Percentiles rank a stretch among this genome's conserved stretches.
Conservation (phyloP, 2,329 filamentous ascomycete genomes). For the Amylocarpus encephaloides region DNA sequence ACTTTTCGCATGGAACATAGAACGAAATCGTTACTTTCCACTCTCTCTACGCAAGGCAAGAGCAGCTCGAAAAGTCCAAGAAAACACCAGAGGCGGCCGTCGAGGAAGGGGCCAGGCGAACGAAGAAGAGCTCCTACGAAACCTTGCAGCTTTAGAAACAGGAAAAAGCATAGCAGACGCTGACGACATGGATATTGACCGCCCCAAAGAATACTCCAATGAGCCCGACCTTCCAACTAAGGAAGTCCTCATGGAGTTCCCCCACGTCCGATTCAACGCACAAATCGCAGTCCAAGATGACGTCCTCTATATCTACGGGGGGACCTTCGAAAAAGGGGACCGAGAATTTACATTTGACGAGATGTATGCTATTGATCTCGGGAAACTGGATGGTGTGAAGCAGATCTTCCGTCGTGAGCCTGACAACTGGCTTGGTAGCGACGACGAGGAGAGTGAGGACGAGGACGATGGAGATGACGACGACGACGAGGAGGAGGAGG, state of each 20-base stretch:
- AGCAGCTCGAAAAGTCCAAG: slow-evolving; percentile 51
- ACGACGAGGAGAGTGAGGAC: slow-evolving; percentile 55
- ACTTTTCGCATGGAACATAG: slow-evolving; percentile 88
- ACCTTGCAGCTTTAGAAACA: slow-evolving; percentile 78
- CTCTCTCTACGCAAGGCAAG: slow-evolving; percentile 70
- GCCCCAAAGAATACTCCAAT: slow-evolving; percentile 43
- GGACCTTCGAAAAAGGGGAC: slow-evolving; percentile 92
- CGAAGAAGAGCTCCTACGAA: slow-evolving; percentile 82
- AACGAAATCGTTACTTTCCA: slow-evolving; percentile 91
- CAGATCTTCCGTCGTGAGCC: slow-evolving; percentile 83
- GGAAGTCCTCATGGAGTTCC: slow-evolving; percentile 71
- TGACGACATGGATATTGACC: slow-evolving; percentile 43
- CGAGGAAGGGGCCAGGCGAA: slow-evolving; percentile 79
- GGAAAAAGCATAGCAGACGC: slow-evolving; percentile 56
- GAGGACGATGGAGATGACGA: slow-evolving; percentile 45
- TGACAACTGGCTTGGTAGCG: slow-evolving; percentile 73
- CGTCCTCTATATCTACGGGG: slow-evolving; percentile 87
- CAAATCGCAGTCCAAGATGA: slow-evolving; percentile 89
- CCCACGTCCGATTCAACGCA: slow-evolving; percentile 85
- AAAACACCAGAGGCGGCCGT: slow-evolving; percentile 51
- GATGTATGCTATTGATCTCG: slow-evolving; percentile 87
- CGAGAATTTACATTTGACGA: slow-evolving; percentile 95
- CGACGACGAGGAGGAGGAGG: slow-evolving; percentile 43
- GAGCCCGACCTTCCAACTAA: slow-evolving; percentile 53
- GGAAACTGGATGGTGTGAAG: slow-evolving; percentile 88